Evolutionary conservation across 1,284 basidiomycete genomes (phyloP).

Genomic region (Agaricales sp.): DNA sequence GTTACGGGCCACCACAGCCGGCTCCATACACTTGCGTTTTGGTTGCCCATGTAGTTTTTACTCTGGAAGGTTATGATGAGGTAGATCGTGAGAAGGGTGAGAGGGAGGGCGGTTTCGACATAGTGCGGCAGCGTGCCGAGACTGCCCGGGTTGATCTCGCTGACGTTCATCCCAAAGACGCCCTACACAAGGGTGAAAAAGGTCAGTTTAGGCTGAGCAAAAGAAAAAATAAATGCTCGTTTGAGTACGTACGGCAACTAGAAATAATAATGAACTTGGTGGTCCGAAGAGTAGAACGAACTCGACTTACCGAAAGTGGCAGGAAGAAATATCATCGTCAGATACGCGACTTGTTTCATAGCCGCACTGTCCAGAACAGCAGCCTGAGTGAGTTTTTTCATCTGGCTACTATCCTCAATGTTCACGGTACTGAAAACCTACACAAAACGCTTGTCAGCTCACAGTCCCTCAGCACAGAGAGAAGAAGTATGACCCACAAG

Average conservation of each 20-base stretch:
- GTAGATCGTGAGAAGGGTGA: slow-evolving; percentile 11
- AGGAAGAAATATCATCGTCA: slow-evolving; percentile 11
- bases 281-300: not conserved
- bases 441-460: not conserved
- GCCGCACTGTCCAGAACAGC: not conserved
- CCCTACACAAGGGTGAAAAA: slow-evolving; percentile 11
- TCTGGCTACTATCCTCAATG: not conserved
- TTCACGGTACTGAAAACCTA: not conserved
- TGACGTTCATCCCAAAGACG: slow-evolving; percentile 25
- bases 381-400: not conserved
- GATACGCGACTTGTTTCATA: slow-evolving; percentile 15
- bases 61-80: slow-evolving; percentile 10
- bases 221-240: not conserved
- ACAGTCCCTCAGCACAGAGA: no score
- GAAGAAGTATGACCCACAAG: slow-evolving; percentile 7
- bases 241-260: not conserved
- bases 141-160: slow-evolving; percentile 8
- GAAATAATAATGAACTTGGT: not conserved
- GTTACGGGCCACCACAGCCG: not conserved
- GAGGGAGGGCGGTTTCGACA: slow-evolving; percentile 7
- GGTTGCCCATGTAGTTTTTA: not conserved
- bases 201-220: no score
- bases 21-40: not conserved
- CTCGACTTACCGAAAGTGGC: slow-evolving; percentile 9
- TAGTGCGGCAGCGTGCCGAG: slow-evolving; percentile 9